These are phyloP conservation scores for Pichia sp. DNA, from an alignment of 1,139 yeast genomes.

Conservation along the genomic window DNA sequence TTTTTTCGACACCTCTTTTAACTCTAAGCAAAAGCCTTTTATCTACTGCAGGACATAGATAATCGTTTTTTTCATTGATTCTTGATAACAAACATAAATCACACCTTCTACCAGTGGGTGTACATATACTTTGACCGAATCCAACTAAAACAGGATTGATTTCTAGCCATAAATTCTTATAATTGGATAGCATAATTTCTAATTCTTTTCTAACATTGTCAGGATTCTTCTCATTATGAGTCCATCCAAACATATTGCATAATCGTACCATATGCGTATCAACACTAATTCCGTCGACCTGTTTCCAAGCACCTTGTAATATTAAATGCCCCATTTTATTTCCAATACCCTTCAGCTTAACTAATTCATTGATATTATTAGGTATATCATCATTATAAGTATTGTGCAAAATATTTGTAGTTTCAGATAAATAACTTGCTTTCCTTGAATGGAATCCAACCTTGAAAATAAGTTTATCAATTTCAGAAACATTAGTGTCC, in stretches of 20 bases:
- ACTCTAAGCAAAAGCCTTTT: conserved; percentile 33
- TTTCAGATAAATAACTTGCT: conserved; percentile 58
- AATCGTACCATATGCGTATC: conserved; percentile 88
- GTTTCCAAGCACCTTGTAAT: conserved; percentile 74
- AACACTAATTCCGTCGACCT: conserved; percentile 79
- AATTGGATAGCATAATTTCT: conserved; percentile 64
- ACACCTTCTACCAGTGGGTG: conserved; percentile 65
- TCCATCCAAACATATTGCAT: conserved; percentile 81
- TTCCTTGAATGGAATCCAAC: conserved; percentile 88
- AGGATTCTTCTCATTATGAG: conserved; percentile 47
- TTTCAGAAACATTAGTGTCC: conserved; percentile 44
- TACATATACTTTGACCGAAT: conserved; percentile 85
- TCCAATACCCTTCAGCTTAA: conserved; percentile 83
- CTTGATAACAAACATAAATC: conserved; percentile 58
- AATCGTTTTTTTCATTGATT: conserved; percentile 14
- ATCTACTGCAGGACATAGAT: conserved; percentile 46
- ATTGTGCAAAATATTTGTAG: conserved; percentile 47
- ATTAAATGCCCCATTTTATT: conserved; percentile 90
- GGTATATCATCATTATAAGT: conserved; percentile 64
- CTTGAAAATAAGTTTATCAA: conserved; percentile 61
- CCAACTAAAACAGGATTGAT: conserved; percentile 86
- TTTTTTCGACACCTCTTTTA: conserved; percentile 22
- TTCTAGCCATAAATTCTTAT: conserved; percentile 62
- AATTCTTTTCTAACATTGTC: conserved; percentile 65
- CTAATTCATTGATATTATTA: conserved; percentile 55